Conservation (phyloP, 169 alveolate genomes). For the Condylostoma magnum region DNA sequence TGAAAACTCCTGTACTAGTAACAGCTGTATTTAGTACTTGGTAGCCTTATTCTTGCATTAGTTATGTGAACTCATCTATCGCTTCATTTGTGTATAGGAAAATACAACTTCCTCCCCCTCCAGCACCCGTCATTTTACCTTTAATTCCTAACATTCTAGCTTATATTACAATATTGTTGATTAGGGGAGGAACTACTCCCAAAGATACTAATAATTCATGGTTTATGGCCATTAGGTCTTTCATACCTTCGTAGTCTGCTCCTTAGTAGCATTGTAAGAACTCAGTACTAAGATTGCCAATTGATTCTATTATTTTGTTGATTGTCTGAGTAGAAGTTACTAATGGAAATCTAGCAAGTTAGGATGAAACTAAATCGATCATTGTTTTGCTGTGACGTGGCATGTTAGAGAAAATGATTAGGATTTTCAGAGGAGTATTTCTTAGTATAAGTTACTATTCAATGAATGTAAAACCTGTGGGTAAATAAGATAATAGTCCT, state of each 20-base stretch:
- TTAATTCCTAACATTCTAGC: constrained; percentile 1
- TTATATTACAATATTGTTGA: neutral
- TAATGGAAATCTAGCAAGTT: neutral
- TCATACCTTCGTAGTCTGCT: neutral
- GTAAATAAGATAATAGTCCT: constrained; percentile 3
- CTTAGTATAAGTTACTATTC: no score
- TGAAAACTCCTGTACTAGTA: no score
- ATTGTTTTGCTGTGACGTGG: neutral
- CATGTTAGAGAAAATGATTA: neutral
- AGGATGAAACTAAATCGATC: neutral
- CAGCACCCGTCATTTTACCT: constrained; percentile 33
- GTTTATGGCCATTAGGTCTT: neutral
- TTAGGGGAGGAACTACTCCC: neutral
- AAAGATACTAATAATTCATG: neutral
- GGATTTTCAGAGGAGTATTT: neutral
- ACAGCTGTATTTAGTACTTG: no score
- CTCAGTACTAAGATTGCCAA: neutral
- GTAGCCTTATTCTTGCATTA: no score
- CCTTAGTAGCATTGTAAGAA: neutral
- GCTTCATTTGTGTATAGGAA: neutral
- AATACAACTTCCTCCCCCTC: constrained; percentile 27
- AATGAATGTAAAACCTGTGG: neutral
- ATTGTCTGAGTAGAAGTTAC: neutral
- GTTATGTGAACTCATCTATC: no score
- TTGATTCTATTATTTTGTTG: neutral